These are phyloP conservation scores for Onygenales sp. DNA, from an alignment of 2,329 filamentous ascomycete species.

Conservation along the genomic window DNA sequence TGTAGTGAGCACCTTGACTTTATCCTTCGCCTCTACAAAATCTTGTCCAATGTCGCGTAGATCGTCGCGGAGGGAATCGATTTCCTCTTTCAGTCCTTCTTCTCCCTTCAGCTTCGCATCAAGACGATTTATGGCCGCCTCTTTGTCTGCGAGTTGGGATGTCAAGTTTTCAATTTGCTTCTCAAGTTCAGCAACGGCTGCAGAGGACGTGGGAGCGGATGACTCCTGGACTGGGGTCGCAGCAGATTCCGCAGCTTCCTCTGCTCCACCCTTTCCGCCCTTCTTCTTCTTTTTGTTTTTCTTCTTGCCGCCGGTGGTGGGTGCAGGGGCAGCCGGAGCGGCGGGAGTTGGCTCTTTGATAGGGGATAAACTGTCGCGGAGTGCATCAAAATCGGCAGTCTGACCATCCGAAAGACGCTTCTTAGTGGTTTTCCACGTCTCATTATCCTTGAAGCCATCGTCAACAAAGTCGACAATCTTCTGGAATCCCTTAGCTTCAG, in stretches of 20 bases:
- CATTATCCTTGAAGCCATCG: conserved; percentile 26
- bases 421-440: conserved; percentile 26
- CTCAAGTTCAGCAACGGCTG: conserved; percentile 19
- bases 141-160: conserved; percentile 45
- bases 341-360: conserved; percentile 13
- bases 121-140: conserved; percentile 62
- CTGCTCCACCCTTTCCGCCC: conserved; percentile 44
- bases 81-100: conserved; percentile 73
- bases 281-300: conserved; percentile 90
- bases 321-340: conserved; percentile 11
- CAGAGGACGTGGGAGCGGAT: background rate
- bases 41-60: conserved; percentile 71
- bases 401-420: conserved; percentile 24
- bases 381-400: conserved; percentile 25
- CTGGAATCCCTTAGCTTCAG: conserved; percentile 23
- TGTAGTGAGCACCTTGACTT: conserved; percentile 56
- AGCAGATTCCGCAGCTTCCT: conserved; percentile 20
- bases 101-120: conserved; percentile 63
- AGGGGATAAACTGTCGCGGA: conserved; percentile 21
- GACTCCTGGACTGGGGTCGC: conserved; percentile 22
- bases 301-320: conserved; percentile 52
- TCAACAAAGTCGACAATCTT: conserved; percentile 32
- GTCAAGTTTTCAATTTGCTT: conserved; percentile 26
- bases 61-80: conserved; percentile 73
- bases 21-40: conserved; percentile 73